Evolutionary conservation across 495 filamentous ascomycete genomes (phyloP).

Genomic region (Annulohypoxylon nitens): DNA sequence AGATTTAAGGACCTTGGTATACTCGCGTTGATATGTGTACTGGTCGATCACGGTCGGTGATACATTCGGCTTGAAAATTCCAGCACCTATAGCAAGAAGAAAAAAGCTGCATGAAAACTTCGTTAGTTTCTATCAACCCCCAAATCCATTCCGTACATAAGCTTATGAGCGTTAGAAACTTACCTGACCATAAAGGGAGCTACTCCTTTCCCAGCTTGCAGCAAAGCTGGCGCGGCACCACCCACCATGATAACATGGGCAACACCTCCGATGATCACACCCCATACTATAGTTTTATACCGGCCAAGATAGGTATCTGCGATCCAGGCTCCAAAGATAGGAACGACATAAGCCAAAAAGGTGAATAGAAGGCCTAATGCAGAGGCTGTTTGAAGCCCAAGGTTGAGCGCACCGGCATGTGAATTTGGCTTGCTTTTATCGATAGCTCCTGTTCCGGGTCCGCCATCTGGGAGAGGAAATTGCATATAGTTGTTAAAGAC

Average conservation of each 20-base stretch:
- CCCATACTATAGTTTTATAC: conserved; percentile 66
- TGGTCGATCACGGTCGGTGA: conserved; percentile 78
- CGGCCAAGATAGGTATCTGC: conserved; percentile 66
- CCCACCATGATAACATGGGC: conserved; percentile 69
- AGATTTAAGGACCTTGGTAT: conserved; percentile 70
- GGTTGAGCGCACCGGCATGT: conserved; percentile 49
- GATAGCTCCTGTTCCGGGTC: conserved; percentile 66
- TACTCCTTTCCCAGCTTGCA: conserved; percentile 63
- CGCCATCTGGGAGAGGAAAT: conserved; percentile 62
- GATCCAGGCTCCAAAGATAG: conserved; percentile 65
- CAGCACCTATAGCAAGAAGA: conserved; percentile 66
- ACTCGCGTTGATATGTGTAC: conserved; percentile 61
- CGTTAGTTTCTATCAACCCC: background rate
- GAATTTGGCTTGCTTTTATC: conserved; percentile 44
- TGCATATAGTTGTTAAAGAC: conserved; percentile 66
- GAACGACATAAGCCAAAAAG: conserved; percentile 66
- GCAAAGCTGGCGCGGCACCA: conserved; percentile 65
- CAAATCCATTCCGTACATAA: background rate
- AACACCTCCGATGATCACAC: conserved; percentile 65
- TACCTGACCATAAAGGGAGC: conserved; percentile 58
- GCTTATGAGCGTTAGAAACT: background rate
- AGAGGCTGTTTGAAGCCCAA: conserved; percentile 65
- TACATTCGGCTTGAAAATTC: conserved; percentile 78
- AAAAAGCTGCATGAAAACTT: conserved; percentile 48
- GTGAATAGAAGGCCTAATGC: conserved; percentile 64